Evolutionary conservation across 176 grass and related monocot species (phyloP).

Genomic region (Aechmea fasciata): DNA sequence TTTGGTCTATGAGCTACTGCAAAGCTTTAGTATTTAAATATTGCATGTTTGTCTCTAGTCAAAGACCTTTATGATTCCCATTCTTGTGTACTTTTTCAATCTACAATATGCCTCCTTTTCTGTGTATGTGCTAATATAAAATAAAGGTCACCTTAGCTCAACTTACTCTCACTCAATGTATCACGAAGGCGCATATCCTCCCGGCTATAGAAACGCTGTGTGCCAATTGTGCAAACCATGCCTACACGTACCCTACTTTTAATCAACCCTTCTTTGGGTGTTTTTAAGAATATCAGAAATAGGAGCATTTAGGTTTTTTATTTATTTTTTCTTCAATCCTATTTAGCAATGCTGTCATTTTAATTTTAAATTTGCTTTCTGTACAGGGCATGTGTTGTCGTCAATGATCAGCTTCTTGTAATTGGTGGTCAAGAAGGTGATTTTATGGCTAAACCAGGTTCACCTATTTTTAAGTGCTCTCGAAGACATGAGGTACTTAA

Average conservation of each 20-base stretch:
- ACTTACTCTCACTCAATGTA: too few species aligned
- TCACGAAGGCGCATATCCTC: too few species aligned
- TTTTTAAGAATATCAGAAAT: background rate
- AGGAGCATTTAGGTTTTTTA: background rate
- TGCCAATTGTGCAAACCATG: too few species aligned
- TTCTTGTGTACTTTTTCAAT: too few species aligned
- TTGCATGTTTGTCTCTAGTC: too few species aligned
- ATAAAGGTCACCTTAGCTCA: too few species aligned
- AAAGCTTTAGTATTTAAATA: too few species aligned
- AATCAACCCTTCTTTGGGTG: background rate
- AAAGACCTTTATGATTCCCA: too few species aligned
- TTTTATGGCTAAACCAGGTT: constrained; percentile 82
- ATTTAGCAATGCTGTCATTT: background rate
- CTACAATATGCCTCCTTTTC: too few species aligned
- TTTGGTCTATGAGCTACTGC: too few species aligned
- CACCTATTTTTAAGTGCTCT: constrained; percentile 80
- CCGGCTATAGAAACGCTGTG: too few species aligned
- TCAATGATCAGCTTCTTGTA: constrained; percentile 61
- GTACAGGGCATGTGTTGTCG: constrained; percentile 61
- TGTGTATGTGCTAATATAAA: too few species aligned
- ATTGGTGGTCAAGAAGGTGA: constrained; percentile 98
- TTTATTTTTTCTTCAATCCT: background rate
- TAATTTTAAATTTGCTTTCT: constrained; percentile 17
- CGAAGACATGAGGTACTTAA: constrained; percentile 61
- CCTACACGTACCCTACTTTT: background rate